Evolutionary conservation across 1,284 basidiomycete species (phyloP), one percentile per base, ranked within the genome.

Genomic region (Ceratobasidium sp.): DNA sequence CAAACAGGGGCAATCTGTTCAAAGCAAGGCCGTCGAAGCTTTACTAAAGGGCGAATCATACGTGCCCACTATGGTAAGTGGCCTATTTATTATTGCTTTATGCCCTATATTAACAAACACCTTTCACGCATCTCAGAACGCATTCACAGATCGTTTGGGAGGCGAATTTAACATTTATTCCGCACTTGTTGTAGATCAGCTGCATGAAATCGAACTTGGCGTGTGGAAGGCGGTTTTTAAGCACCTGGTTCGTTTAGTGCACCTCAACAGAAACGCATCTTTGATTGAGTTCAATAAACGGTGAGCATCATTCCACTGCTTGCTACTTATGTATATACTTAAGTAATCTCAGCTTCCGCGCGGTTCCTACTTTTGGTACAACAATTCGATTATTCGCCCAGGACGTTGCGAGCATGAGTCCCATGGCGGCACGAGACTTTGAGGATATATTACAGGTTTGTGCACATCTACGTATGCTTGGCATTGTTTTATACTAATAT

Each of bases 171-270:
- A 81, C 28, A 68, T 77, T 3, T 79, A 62, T 59, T n/a, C 40
- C n/a, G 57, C 78, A 2, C 68, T 81, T 10, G 68, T 69, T 13
- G 68, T 78, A 1, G 81, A 81, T 48, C 44, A 81, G 17, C 52
- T 81, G 28, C 75, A 78, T 46, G 79, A 81, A 44, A 40, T 80
- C 48, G 80, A 81, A 28, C 77, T 80, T 3, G 80, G 78, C 2
- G 73, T 77, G 1, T 84, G 81, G 81, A 83, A 83, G 70, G 62
- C 80, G n/a, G 12, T 83, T 9, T 79, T 83, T 57, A 80, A 77
- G 1, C 82, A 84, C 65, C 75, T 84, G 6, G 66, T 84, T 26
- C 81, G 81, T 0, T 80, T 84, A 1, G 78, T 83, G 0, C 54
- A 82, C 67, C 67, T 80, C 3, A 10, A n/a, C n/a, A 33, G 17